Conservation (phyloP, 2,329 filamentous ascomycete genomes). For the Hypoxylon sp. region DNA sequence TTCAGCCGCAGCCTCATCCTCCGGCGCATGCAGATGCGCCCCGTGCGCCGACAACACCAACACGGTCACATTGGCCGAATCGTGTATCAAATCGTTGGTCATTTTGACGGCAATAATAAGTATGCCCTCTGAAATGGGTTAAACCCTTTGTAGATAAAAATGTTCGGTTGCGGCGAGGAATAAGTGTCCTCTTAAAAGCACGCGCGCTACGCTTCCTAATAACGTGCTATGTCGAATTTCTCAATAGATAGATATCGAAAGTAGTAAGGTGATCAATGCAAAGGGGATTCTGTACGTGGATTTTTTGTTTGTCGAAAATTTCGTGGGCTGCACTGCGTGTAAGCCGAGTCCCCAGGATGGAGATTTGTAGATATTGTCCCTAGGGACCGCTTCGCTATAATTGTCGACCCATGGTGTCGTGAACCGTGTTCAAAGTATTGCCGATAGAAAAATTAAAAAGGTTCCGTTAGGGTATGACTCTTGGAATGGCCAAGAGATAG, state of each 20-base stretch:
- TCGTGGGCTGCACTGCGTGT: conserved; percentile 36
- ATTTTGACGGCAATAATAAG: conserved; percentile 40
- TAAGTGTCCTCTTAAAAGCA: too few relatives aligned
- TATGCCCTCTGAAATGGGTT: conserved; percentile 6
- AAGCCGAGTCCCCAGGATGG: conserved; percentile 41
- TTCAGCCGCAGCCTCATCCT: conserved; percentile 75
- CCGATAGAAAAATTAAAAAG: conserved; percentile 18
- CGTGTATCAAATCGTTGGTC: conserved; percentile 50
- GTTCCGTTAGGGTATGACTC: conserved; percentile 13
- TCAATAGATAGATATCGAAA: conserved; percentile 8
- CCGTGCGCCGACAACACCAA: conserved; percentile 57
- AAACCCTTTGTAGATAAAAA: conserved; percentile 14
- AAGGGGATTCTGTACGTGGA: conserved; percentile 8
- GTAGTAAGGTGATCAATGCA: conserved; percentile 7
- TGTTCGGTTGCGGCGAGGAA: too few relatives aligned
- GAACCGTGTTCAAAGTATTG: conserved; percentile 20
- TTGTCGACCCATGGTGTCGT: conserved; percentile 41
- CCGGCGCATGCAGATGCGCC: conserved; percentile 53
- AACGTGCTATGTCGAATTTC: conserved; percentile 21
- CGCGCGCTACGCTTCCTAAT: conserved; percentile 10
- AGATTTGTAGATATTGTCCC: conserved; percentile 48
- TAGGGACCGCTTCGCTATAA: conserved; percentile 55
- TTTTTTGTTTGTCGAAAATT: conserved; percentile 18
- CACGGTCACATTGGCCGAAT: conserved; percentile 52
- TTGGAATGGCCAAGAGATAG: conserved; percentile 23